Base-by-base conservation (phyloP, 495 filamentous ascomycete species). In the Xylona heveae region DNA sequence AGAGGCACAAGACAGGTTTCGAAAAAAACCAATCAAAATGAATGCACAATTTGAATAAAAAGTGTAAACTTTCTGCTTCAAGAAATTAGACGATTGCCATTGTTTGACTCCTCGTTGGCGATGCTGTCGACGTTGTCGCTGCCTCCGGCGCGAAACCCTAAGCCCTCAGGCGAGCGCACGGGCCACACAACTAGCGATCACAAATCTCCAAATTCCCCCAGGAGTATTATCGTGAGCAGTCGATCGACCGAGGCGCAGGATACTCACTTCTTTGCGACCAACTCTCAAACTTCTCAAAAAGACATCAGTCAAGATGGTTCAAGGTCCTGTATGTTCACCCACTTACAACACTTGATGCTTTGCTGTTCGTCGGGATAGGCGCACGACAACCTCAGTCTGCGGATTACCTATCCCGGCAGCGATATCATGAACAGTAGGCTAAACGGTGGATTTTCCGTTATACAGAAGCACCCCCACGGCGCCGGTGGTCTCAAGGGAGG, bases 381-480 rank as follows among this genome's bases (percentile, higher is more conserved):
- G n/a, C n/a, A n/a, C n/a, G n/a, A n/a, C n/a, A n/a, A n/a, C n/a
- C 1, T 2, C 5, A 3, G 10, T 31, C 0, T 16, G 33, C 13
- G n/a, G 34, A 23, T 36, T 35, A 36, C 41, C 45, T 43, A 38
- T 41, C 35, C 41, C 35, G 43, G 40, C 45, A 42, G 40, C 42
- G 44, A 27, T 34, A 13, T 38, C 38, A 65, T 68, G 78, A 79
- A 66, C 82, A 92, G 81, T 90, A 91, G 84, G 83, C 81, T 90
- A 78, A 88, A 59, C 64, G 56, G 57, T 58, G 44, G 42, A 50
- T 55, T 39, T 40, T 49, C 50, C 52, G 44, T 46, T 46, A 57
- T 61, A 66, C 64, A 79, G 74, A 74, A 74, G 66, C 24, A 37
- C 13, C 43, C n/a, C n/a, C n/a, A n/a, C n/a, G n/a, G n/a, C n/a